Evolutionary conservation across 2,329 filamentous ascomycete species (phyloP).

Genomic region (Ophiostoma novo-ulmi): DNA sequence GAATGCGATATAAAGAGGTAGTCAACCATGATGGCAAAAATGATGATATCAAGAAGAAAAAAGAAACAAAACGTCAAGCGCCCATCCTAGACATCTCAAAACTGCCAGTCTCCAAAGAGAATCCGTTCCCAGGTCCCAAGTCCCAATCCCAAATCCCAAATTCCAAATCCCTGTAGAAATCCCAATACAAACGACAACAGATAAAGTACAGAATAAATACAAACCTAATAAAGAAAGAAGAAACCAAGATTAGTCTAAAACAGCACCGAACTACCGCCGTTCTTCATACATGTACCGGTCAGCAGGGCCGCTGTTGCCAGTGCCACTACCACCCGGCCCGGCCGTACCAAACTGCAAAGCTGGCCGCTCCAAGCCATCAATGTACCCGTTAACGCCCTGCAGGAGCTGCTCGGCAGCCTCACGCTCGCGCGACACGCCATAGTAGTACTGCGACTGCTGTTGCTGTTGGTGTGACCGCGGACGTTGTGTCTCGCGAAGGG

Average conservation of each 20-base stretch:
- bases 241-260: background rate
- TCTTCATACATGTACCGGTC: background rate
- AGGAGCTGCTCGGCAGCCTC: constrained; percentile 62
- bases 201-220: background rate
- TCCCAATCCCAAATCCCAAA: background rate
- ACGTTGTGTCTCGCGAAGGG: constrained; percentile 36
- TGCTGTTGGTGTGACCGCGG: constrained; percentile 34
- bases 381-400: constrained; percentile 46
- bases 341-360: constrained; percentile 32
- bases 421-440: constrained; percentile 28
- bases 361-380: constrained; percentile 39
- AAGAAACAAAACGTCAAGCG: background rate
- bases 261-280: background rate
- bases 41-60: background rate
- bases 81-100: background rate
- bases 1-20: background rate
- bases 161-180: background rate
- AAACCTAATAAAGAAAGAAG: background rate
- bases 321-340: background rate
- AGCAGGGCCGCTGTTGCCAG: background rate
- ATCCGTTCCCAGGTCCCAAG: background rate
- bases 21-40: background rate
- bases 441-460: constrained; percentile 25
- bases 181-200: background rate
- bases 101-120: background rate